Base-by-base conservation (phyloP, 1,284 basidiomycete genomes). In the Moesziomyces parantarcticus region DNA sequence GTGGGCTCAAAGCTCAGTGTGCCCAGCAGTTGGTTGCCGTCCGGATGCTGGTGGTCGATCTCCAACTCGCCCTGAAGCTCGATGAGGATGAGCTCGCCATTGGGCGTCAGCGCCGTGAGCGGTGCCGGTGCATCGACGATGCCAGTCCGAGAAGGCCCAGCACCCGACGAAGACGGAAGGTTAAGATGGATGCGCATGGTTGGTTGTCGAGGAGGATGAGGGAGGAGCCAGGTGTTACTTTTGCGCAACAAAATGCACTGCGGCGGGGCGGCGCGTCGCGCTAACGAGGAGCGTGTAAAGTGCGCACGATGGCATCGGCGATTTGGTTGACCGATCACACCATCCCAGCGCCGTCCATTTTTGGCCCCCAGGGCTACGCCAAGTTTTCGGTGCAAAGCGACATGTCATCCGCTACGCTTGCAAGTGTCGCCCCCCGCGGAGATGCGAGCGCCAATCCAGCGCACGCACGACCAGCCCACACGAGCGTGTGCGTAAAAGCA, bases 41-140 rank as follows among this genome's bases (percentile, higher is more conserved):
- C 21, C 0, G 74, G 44, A 8, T 60, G 62, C 13, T 62, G 63
- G 21, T 67, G 50, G 29, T 79, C 78, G 62, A 82, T 77, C 46
- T 83, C 81, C 29, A 83, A 68, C 21, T 73, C 55, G 16, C 81
- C 81, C 59, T 83, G 81, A 7, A 83, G 64, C 56, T 83, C 81
- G 44, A 83, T 76, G 6, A 83, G 69, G 9, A 82, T 61, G 10
- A 82, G 71, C 49, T 83, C 79, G 22, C 79, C 79, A 21, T 49
- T 43, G 0, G 80, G 76, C 7, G 72, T 57, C 2, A 83, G 53
- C 1, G 70, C 57, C 29, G 70, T 73, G 2, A 73, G 43, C 6
- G 61, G 63, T 1, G 63, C 1, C 5, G 69, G 69, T 1, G 63
- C 63, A 10, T 22, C 21, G 6, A 58, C 39, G 23, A 20, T 51